Evolutionary conservation across 345 rosid species (phyloP), one percentile per base, ranked within the genome.

Genomic region (Hibiscus mutabilis): DNA sequence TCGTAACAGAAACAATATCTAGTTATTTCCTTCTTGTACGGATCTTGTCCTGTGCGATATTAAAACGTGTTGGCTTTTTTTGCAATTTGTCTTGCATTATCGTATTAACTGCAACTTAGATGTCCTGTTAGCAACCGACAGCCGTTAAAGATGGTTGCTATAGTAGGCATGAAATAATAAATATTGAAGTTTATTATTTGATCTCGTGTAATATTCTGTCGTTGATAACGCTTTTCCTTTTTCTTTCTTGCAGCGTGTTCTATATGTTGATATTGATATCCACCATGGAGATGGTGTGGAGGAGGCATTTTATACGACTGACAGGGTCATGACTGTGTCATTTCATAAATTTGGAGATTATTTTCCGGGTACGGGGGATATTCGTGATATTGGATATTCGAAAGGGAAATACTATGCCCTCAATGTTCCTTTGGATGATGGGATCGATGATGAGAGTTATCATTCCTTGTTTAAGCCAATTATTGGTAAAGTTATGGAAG

Each of bases 211-310:
- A 22, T 29, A 16, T n/a, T 46, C 51, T 72, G 14, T 71, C 14
- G 29, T 29, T 25, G 33, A 59, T 72, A 18, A 67, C 14, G 47
- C 58, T 52, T 51, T 60, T 58, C 62, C 68, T 74, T 63, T 52
- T 16, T 37, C 66, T 46, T 64, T 66, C 51, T 35, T 77, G 74
- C 78, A 85, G 89, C 91, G 87, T 59, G 94, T 85, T 73, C 75
- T 88, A 6, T 84, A 88, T 69, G 91, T 88, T 15, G 93, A 88
- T 76, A 88, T 85, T 35, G 89, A 86, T 75, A 85, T 86, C 75
- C 88, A 86, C 76, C 91, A 86, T 22, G 89, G 89, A 18, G 93
- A 88, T 73, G 90, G 89, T 12, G 88, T 86, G 60, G 90, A 88
- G 71, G 90, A 86, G 79, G 90, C 90, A 16, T 86, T 88, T 78